Percentiles rank a stretch among this genome's conserved stretches.
These are phyloP conservation scores for Collybia nuda DNA, from an alignment of 768 basidiomycete species.

Conservation along the genomic window DNA sequence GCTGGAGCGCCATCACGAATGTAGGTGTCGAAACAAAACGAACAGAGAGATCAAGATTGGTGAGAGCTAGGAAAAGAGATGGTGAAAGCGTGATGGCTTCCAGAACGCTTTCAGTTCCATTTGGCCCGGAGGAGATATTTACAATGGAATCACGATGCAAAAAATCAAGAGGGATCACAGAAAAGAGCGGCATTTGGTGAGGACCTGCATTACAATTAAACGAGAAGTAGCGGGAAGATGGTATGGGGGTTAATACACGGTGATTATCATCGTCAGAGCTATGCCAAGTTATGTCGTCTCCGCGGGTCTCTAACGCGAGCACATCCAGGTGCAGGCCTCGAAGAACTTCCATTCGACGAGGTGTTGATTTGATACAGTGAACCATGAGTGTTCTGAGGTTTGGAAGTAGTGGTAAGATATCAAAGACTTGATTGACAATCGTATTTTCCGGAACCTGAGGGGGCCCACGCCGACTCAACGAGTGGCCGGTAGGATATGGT, in stretches of 20 bases:
- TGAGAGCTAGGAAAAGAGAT: slow-evolving; percentile 8
- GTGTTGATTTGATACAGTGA: slow-evolving; percentile 11
- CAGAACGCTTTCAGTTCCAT: slow-evolving; percentile 15
- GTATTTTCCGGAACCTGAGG: slow-evolving; percentile 13
- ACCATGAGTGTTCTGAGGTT: slow-evolving; percentile 15
- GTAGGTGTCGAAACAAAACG: slow-evolving; percentile 10
- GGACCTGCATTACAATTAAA: slow-evolving; percentile 15
- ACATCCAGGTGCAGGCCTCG: slow-evolving; percentile 3
- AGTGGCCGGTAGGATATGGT: slow-evolving; percentile 17
- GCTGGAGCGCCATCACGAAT: slow-evolving; percentile 13
- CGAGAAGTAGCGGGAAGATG: slow-evolving; percentile 9
- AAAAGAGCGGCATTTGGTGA: slow-evolving; percentile 1
- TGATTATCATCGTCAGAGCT: background rate
- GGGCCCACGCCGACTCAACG: slow-evolving; percentile 9
- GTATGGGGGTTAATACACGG: slow-evolving; percentile 10
- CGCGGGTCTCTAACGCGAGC: slow-evolving; percentile 17
- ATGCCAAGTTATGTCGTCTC: slow-evolving; percentile 10
- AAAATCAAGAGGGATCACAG: slow-evolving; percentile 10
- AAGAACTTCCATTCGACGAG: slow-evolving; percentile 7
- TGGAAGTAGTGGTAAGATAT: slow-evolving; percentile 9
- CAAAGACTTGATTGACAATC: slow-evolving; percentile 7
- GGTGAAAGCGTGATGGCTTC: slow-evolving; percentile 5
- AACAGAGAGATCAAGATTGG: slow-evolving; percentile 14
- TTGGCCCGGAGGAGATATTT: slow-evolving; percentile 13
- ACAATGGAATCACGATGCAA: slow-evolving; percentile 9